phyloP scores from a whole-genome alignment of 2,329 filamentous ascomycete species.

The Madurella mycetomatis region DNA sequence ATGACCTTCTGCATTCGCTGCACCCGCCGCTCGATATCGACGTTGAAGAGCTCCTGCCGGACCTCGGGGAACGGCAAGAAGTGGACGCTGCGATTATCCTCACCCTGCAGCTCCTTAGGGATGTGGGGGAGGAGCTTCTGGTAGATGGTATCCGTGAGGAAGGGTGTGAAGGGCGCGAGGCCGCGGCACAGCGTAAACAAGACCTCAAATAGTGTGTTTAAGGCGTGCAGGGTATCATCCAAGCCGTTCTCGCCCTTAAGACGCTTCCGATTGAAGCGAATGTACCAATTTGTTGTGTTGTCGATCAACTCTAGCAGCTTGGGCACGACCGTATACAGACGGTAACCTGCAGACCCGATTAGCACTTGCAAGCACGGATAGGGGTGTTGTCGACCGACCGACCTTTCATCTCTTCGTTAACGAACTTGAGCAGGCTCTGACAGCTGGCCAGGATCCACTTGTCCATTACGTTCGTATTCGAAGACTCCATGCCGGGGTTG shows the following conservation, averaged over 20 bases:
- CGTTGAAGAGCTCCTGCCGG: constrained; percentile 80
- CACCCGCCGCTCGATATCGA: constrained; percentile 79
- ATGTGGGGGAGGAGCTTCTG: constrained; percentile 76
- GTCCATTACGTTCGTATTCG: constrained; percentile 90
- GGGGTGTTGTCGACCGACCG: constrained; percentile 37
- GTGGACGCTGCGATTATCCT: constrained; percentile 82
- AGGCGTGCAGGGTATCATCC: constrained; percentile 80
- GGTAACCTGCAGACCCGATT: constrained; percentile 50
- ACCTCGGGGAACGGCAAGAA: constrained; percentile 90
- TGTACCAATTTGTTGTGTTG: constrained; percentile 98
- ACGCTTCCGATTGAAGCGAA: constrained; percentile 85
- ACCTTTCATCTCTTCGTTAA: constrained; percentile 86
- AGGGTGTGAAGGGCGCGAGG: constrained; percentile 91
- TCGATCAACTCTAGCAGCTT: constrained; percentile 79
- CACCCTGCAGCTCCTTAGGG: constrained; percentile 59
- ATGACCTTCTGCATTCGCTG: constrained; percentile 94
- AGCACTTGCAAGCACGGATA: constrained; percentile 1
- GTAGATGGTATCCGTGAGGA: constrained; percentile 94
- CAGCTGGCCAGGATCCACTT: constrained; percentile 91
- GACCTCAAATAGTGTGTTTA: constrained; percentile 93
- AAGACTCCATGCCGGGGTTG: constrained; percentile 68
- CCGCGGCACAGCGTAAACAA: constrained; percentile 83
- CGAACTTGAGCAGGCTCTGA: constrained; percentile 85
- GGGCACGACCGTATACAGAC: constrained; percentile 87
- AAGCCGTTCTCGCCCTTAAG: constrained; percentile 85